Evolutionary conservation across 306 rosid species (phyloP).

Genomic region (Prosopis cineraria): DNA sequence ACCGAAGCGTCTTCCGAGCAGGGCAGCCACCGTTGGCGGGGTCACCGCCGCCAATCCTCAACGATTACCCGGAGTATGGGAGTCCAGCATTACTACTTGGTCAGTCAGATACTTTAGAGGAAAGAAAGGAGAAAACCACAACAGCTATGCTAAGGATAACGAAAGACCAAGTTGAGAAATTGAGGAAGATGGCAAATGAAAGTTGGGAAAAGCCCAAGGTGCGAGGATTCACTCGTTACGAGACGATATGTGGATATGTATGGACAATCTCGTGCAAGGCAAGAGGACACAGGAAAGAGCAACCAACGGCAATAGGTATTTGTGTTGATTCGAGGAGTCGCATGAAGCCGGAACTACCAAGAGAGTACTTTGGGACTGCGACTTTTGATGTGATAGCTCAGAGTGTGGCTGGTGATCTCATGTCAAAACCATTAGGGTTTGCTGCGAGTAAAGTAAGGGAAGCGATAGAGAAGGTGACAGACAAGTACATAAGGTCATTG

Average conservation of each 20-base stretch:
- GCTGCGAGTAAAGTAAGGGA: constrained; percentile 58
- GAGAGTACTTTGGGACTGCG: constrained; percentile 62
- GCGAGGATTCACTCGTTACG: constrained; percentile 50
- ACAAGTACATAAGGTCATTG: constrained; percentile 44
- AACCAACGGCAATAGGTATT: constrained; percentile 44
- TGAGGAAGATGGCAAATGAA: constrained; percentile 52
- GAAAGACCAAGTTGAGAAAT: constrained; percentile 46
- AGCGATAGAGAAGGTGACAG: constrained; percentile 51
- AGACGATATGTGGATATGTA: constrained; percentile 49
- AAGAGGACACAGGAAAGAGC: constrained; percentile 43
- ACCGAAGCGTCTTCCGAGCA: constrained; percentile 33
- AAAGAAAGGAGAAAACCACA: constrained; percentile 48
- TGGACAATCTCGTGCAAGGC: constrained; percentile 72
- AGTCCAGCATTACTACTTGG: constrained; percentile 39
- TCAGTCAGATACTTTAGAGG: constrained; percentile 23
- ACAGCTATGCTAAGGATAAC: constrained; percentile 45
- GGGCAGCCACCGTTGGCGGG: constrained; percentile 26
- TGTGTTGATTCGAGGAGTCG: constrained; percentile 53
- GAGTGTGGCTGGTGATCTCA: constrained; percentile 50
- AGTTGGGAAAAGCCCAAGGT: not conserved
- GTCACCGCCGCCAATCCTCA: not conserved
- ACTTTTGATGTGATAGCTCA: constrained; percentile 49
- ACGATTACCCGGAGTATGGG: constrained; percentile 23
- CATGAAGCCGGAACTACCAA: constrained; percentile 48
- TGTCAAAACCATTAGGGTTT: constrained; percentile 52